phyloP scores from a whole-genome alignment of 164 flowering plant species.

The Vitis amurensis region DNA sequence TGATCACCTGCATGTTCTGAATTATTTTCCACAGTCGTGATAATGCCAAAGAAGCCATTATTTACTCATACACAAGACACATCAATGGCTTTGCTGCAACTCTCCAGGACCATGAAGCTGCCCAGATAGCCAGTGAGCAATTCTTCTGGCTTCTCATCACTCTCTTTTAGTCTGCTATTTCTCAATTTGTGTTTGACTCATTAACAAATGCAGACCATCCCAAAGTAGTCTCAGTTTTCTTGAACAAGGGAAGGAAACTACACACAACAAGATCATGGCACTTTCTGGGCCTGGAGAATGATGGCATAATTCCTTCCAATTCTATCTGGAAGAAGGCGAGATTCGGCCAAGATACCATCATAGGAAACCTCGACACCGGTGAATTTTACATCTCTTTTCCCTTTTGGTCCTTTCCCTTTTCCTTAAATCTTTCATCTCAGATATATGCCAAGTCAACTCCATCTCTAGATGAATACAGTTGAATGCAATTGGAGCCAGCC shows the following conservation, averaged over 20 bases:
- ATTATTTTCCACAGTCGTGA: conserved; percentile 16
- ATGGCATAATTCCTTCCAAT: conserved; percentile 9
- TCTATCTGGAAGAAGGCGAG: conserved; percentile 38
- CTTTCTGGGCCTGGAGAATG: conserved; percentile 29
- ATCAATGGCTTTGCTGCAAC: conserved; percentile 52
- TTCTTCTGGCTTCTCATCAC: neutral
- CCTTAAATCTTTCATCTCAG: neutral
- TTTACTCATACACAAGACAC: conserved; percentile 41
- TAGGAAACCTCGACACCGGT: conserved; percentile 50
- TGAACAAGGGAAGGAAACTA: conserved; percentile 25
- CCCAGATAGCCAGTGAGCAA: conserved; percentile 29
- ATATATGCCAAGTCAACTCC: neutral
- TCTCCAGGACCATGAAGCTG: conserved; percentile 29
- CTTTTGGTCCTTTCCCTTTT: neutral
- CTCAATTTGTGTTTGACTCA: neutral
- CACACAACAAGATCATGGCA: conserved; percentile 54
- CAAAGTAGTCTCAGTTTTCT: conserved; percentile 36
- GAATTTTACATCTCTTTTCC: neutral
- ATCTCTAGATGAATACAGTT: too few relatives aligned
- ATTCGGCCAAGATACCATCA: conserved; percentile 39
- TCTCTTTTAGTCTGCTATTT: neutral
- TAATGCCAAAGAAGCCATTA: conserved; percentile 25
- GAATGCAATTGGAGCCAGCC: too few relatives aligned
- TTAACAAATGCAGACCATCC: conserved; percentile 29
- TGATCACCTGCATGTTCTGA: neutral